Conservation (phyloP, 208 protist species). For the Tritrichomonas foetus region DNA sequence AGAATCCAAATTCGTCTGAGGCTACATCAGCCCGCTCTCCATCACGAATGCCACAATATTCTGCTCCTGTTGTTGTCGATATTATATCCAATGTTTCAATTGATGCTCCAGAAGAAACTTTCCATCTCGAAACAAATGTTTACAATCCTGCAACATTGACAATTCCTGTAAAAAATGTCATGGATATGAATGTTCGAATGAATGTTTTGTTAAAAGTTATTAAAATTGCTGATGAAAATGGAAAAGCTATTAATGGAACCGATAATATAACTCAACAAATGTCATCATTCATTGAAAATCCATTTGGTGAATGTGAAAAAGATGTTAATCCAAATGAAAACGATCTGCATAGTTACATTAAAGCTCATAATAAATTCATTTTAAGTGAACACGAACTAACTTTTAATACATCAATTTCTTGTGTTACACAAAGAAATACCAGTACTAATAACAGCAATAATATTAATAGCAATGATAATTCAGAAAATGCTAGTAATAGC, state of each 20-base stretch:
- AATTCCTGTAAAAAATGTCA: background rate
- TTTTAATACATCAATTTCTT: background rate
- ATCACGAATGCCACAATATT: background rate
- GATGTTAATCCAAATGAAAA: background rate
- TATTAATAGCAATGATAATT: too few species aligned
- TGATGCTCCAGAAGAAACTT: background rate
- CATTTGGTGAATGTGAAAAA: background rate
- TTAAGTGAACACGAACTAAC: background rate
- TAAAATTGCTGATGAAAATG: background rate
- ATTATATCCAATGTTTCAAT: background rate
- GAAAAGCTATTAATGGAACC: background rate
- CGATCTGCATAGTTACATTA: background rate
- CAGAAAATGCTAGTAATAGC: too few species aligned
- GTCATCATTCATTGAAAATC: background rate
- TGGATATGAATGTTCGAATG: background rate
- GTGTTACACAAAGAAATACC: too few species aligned
- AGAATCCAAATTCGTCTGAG: too few species aligned
- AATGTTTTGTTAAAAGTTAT: background rate
- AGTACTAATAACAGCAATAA: too few species aligned
- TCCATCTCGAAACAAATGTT: background rate
- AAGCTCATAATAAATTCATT: background rate
- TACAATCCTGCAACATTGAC: background rate
- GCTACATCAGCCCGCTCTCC: background rate
- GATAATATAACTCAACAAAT: background rate
- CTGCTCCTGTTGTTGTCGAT: slow-evolving; percentile 16